phyloP scores from a whole-genome alignment of 345 rosid genomes.

The Eucalyptus pauciflora region DNA sequence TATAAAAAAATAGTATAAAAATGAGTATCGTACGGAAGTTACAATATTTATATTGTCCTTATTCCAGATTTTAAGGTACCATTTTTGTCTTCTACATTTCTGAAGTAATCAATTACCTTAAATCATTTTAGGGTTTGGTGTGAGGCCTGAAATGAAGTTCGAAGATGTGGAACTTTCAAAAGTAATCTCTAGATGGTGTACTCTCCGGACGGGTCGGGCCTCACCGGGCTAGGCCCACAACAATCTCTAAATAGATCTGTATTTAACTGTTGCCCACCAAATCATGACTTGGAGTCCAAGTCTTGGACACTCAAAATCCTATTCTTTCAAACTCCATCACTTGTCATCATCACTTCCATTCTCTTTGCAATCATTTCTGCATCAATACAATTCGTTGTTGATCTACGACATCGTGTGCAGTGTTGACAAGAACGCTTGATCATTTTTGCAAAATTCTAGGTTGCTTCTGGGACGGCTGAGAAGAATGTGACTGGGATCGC shows the following conservation, averaged over 20 bases:
- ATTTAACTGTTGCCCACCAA: not conserved
- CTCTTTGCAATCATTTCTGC: not conserved
- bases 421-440: not conserved
- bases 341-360: not conserved
- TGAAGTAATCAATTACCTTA: not conserved
- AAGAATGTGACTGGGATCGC: slow-evolving; percentile 72
- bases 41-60: too few species aligned
- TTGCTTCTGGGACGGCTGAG: slow-evolving; percentile 85
- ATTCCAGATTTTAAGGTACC: not conserved
- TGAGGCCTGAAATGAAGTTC: not conserved
- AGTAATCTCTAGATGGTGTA: not conserved
- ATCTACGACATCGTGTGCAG: not conserved
- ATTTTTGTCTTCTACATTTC: not conserved
- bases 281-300: not conserved
- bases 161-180: not conserved
- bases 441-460: slow-evolving; percentile 15
- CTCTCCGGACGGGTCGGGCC: not conserved
- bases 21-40: fast-evolving
- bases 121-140: not conserved
- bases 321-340: not conserved
- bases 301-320: not conserved
- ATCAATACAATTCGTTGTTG: not conserved
- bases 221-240: not conserved
- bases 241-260: not conserved
- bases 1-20: not conserved